Evolutionary conservation across 768 basidiomycete genomes (phyloP).

Genomic region (Termitomyces sp.): DNA sequence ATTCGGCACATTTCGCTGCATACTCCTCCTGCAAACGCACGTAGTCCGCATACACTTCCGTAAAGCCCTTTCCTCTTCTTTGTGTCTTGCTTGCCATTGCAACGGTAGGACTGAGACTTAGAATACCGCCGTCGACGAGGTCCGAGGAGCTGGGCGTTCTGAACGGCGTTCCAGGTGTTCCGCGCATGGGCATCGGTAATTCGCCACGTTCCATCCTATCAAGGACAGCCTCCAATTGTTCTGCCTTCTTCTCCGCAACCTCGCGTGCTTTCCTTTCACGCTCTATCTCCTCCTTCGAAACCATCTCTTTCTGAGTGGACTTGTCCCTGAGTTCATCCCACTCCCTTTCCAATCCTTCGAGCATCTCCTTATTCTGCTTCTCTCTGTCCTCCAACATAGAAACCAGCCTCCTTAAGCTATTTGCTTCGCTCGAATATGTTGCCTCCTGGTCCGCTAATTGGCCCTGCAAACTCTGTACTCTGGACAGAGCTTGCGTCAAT

Average conservation of each 20-base stretch:
- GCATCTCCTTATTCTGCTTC: conserved; percentile 74
- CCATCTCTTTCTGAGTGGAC: conserved; percentile 61
- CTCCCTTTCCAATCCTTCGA: conserved; percentile 78
- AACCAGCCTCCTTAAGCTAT: conserved; percentile 68
- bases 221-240: conserved; percentile 69
- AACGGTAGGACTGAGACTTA: conserved; percentile 82
- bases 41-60: conserved; percentile 90
- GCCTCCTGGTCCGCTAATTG: conserved; percentile 84
- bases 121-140: conserved; percentile 45
- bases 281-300: conserved; percentile 64
- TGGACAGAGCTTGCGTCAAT: conserved; percentile 68
- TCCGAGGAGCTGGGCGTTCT: conserved; percentile 35
- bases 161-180: conserved; percentile 43
- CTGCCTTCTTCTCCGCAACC: conserved; percentile 62
- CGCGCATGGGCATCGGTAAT: conserved; percentile 49
- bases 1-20: conserved; percentile 73
- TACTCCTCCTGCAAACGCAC: conserved; percentile 82
- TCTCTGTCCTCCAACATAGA: conserved; percentile 85
- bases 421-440: conserved; percentile 73
- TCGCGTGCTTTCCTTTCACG: conserved; percentile 65
- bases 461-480: conserved; percentile 68
- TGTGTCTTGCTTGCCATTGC: conserved; percentile 80
- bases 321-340: conserved; percentile 71
- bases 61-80: conserved; percentile 83
- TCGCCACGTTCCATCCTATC: conserved; percentile 70